Evolutionary conservation across 2,329 filamentous ascomycete species (phyloP).

Genomic region (Xylaria sp.): DNA sequence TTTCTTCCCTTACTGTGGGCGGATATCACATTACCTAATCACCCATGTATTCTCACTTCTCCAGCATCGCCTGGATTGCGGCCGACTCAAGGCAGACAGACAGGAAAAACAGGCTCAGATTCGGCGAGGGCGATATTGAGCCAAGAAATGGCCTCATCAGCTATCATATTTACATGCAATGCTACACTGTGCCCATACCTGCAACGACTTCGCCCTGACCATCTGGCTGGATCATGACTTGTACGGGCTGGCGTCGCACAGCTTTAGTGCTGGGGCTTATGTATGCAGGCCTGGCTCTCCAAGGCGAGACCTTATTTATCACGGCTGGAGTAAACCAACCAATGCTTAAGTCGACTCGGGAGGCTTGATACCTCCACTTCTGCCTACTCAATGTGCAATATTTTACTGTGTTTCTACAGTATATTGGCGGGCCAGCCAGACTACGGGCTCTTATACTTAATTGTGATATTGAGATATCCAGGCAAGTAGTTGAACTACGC

Average conservation of each 20-base stretch:
- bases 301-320: neutral
- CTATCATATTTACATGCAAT: slow-evolving; percentile 8
- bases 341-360: neutral
- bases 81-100: neutral
- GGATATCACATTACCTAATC: slow-evolving; percentile 15
- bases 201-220: slow-evolving; percentile 21
- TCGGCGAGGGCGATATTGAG: slow-evolving; percentile 6
- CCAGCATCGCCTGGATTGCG: slow-evolving; percentile 37
- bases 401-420: neutral
- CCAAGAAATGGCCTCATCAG: slow-evolving; percentile 6
- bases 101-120: neutral
- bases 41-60: slow-evolving; percentile 21
- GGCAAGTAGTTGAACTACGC: too few relatives aligned
- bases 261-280: slow-evolving; percentile 4
- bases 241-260: slow-evolving; percentile 22
- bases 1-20: too few relatives aligned
- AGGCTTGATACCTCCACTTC: neutral
- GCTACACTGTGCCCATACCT: slow-evolving; percentile 7
- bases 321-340: neutral
- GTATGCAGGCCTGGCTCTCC: slow-evolving; percentile 2
- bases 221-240: slow-evolving; percentile 14
- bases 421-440: too few relatives aligned
- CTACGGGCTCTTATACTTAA: too few relatives aligned
- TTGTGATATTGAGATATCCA: too few relatives aligned
- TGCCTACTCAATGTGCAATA: too few relatives aligned